Evolutionary conservation across 2,329 filamentous ascomycete species (phyloP).

Genomic region (Penicillium sp.): DNA sequence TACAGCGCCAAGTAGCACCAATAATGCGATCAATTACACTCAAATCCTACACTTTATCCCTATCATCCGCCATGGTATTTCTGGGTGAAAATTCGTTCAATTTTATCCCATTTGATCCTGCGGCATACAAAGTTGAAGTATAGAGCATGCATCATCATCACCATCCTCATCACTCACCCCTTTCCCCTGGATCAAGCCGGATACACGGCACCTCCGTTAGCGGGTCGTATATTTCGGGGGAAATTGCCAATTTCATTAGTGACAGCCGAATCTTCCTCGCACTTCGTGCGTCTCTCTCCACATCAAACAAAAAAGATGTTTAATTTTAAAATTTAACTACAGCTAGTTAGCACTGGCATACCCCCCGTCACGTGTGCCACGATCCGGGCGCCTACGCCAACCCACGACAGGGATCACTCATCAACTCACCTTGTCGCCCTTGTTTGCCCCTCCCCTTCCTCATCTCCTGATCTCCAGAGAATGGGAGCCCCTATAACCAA

Average conservation of each 20-base stretch:
- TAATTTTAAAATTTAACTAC: too few relatives aligned
- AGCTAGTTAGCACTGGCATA: not conserved
- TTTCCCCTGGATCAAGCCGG: not conserved
- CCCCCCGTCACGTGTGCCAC: not conserved
- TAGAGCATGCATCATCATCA: not conserved
- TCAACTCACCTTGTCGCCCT: not conserved
- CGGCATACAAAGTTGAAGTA: too few relatives aligned
- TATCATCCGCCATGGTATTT: too few relatives aligned
- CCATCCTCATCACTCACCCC: not conserved
- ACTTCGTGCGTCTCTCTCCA: too few relatives aligned
- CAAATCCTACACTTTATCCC: too few relatives aligned
- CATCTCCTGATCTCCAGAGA: constrained; percentile 3
- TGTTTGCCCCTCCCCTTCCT: not conserved
- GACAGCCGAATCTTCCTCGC: not conserved
- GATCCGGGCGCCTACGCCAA: not conserved
- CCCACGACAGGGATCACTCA: constrained; percentile 1
- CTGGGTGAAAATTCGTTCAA: too few relatives aligned
- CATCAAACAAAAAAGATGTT: too few relatives aligned
- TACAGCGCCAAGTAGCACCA: too few relatives aligned
- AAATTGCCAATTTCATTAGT: not conserved
- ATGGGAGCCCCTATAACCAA: constrained; percentile 11
- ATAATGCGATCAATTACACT: too few relatives aligned
- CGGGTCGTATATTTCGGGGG: not conserved
- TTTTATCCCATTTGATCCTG: too few relatives aligned
- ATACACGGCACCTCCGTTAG: not conserved